Evolutionary conservation across 768 basidiomycete species (phyloP).

Genomic region (Trametes meyenii): DNA sequence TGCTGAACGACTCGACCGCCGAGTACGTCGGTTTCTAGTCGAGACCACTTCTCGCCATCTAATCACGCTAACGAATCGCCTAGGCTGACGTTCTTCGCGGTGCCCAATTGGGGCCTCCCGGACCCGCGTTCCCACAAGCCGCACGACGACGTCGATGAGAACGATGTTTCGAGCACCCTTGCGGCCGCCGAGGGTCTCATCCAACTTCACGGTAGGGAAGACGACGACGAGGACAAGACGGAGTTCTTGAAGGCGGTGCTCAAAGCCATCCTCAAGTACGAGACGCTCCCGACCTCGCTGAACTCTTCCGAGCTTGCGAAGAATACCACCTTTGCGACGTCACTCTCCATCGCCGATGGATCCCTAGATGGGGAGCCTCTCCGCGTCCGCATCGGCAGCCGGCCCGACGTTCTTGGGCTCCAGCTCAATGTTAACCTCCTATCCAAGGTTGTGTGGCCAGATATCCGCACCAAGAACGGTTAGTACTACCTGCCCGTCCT

Average conservation of each 20-base stretch:
- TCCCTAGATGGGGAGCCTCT: slow-evolving; percentile 47
- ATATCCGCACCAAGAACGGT: slow-evolving; percentile 56
- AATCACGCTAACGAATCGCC: background rate
- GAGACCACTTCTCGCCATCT: background rate
- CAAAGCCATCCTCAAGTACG: slow-evolving; percentile 57
- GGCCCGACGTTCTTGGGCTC: slow-evolving; percentile 34
- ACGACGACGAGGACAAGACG: slow-evolving; percentile 45
- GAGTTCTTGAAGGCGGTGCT: slow-evolving; percentile 55
- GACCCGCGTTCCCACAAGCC: slow-evolving; percentile 26
- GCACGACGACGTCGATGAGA: slow-evolving; percentile 14
- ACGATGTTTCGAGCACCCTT: slow-evolving; percentile 28
- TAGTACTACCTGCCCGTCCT: slow-evolving; percentile 10
- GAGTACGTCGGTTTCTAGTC: slow-evolving; percentile 31
- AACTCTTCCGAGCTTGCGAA: slow-evolving; percentile 44
- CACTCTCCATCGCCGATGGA: slow-evolving; percentile 45
- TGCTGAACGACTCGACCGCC: slow-evolving; percentile 44
- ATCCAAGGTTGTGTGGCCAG: slow-evolving; percentile 43
- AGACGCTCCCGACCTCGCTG: slow-evolving; percentile 49
- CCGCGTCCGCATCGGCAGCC: slow-evolving; percentile 45
- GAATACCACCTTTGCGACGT: slow-evolving; percentile 58
- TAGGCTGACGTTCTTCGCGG: slow-evolving; percentile 60
- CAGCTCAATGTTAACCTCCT: slow-evolving; percentile 48
- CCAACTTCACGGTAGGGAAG: slow-evolving; percentile 38
- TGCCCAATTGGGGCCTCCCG: slow-evolving; percentile 48
- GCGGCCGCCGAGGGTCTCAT: slow-evolving; percentile 35